Evolutionary conservation across 2,329 filamentous ascomycete genomes (phyloP), one percentile per base, ranked within the genome.

Genomic region (Scortechinia acanthostroma): DNA sequence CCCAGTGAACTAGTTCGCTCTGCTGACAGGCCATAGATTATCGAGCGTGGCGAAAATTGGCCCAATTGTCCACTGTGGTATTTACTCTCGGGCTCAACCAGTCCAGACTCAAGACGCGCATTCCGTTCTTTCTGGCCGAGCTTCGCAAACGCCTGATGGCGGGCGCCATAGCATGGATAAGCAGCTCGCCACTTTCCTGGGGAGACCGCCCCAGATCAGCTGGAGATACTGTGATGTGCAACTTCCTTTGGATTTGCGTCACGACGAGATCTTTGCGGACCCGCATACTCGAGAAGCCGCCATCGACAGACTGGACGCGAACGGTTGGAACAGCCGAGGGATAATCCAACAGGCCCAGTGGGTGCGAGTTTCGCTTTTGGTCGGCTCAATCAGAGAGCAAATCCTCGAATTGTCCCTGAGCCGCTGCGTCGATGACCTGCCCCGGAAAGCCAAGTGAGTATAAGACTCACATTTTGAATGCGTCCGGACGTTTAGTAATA

Each of bases 281-380:
- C 25, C 25, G 25, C n/a, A 10, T 30, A 10, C 10, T 10, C 10
- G 25, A 30, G 25, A 30, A 10, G 25, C 25, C 25, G 25, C 16
- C 44, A 52, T 21, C 53, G 52, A 22, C 54, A 49, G 13, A 55
- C 47, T 21, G 50, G 52, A 19, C 22, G 28, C 46, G 4, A 46
- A 49, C 20, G 45, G 46, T 23, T 43, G 16, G 43, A 46, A 16
- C 5, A 43, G 17, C 21, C 44, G 19, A 42, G 44, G 15, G 43
- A 10, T 10, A 10, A 10, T 30, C n/a, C 10, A 30, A 10, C 10
- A 30, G n/a, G 25, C 10, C n/a, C n/a, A 10, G 10, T 10, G 25
- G 10, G 25, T 30, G 25, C 25, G 25, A 10, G 25, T 30, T n/a
- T 30, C n/a, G 10, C 25, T 30, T 10, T n/a, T 30, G 25, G n/a